Conservation (phyloP, 164 flowering plant species). For the Berberis vulgaris region DNA sequence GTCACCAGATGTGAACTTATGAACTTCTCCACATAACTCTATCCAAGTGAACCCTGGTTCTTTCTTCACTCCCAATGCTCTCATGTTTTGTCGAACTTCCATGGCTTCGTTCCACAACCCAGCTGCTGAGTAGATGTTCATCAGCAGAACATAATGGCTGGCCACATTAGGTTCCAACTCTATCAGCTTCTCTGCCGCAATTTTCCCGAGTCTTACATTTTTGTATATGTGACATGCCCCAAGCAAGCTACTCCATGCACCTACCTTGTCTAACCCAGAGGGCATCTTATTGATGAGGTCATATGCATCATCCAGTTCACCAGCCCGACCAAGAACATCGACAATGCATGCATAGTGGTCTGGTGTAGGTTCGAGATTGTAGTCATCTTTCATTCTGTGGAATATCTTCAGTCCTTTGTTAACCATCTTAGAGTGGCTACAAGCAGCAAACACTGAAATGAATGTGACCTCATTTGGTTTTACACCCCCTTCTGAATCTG, state of each 20-base stretch:
- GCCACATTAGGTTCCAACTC: constrained; percentile 7
- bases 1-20: constrained; percentile 7
- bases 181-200: constrained; percentile 8
- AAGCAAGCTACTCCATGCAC: constrained; percentile 11
- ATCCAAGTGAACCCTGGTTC: constrained; percentile 10
- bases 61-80: constrained; percentile 6
- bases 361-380: constrained; percentile 2
- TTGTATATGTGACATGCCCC: constrained; percentile 8
- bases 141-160: constrained; percentile 6
- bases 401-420: not conserved
- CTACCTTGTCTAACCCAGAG: not conserved
- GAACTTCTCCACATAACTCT: constrained; percentile 6
- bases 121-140: constrained; percentile 8
- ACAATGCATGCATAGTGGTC: constrained; percentile 7
- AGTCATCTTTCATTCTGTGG: not conserved
- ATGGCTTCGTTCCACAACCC: constrained; percentile 6
- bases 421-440: constrained; percentile 6
- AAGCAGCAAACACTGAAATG: constrained; percentile 5
- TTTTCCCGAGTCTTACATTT: constrained; percentile 9
- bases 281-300: constrained; percentile 7
- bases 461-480: constrained; percentile 3
- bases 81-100: constrained; percentile 5
- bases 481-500: not conserved
- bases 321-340: constrained; percentile 9
- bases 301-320: constrained; percentile 5